Evolutionary conservation across 768 basidiomycete genomes (phyloP), one percentile per base, ranked within the genome.

Genomic region (Auriscalpium vulgare): DNA sequence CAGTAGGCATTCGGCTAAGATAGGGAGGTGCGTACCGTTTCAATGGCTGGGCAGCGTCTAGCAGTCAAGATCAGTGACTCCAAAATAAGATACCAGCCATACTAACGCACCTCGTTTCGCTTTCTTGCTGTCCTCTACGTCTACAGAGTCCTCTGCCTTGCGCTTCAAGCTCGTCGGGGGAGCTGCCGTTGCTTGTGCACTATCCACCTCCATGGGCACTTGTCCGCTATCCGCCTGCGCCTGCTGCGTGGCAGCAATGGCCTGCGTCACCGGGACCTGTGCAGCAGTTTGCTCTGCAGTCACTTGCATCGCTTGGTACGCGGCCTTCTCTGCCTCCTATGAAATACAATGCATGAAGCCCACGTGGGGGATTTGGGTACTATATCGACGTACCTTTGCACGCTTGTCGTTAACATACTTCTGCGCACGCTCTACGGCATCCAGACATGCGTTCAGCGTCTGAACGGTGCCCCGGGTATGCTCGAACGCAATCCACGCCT

Each of bases 401-500:
- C 89, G 77, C 57, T 78, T 74, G 14, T 73, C 70, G 55, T 86
- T 82, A n/a, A 84, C 78, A 50, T 84, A 80, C 48, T 71, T 72
- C 57, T 79, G 80, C 16, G 85, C 84, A 59, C 80, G 81, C 59
- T 87, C 81, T 19, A 91, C 74, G 58, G 82, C 82, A 54, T 81
- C 80, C 47, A 87, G 66, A 44, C 81, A 81, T 10, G 73, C 71
- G 40, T 90, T 83, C 34, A 91, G 74, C 38, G 84, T 81, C 34
- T 79, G 74, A 13, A 91, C 74, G 21, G 81, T 78, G 0, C 95
- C 95, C 63, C 93, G 78, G 4, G 88, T 71, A 60, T 91, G 82
- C 67, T 97, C 95, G 63, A 97, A 97, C n/a, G 78, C 71, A 16
- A 85, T 65, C 89, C 91, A 95, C 1, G 89, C 86, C 54, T 94